A percentile compares a stretch with the other conserved stretches of the same genome.
Evolutionary conservation across 2,329 filamentous ascomycete genomes (phyloP).

Genomic region (Aspergillus sp.): DNA sequence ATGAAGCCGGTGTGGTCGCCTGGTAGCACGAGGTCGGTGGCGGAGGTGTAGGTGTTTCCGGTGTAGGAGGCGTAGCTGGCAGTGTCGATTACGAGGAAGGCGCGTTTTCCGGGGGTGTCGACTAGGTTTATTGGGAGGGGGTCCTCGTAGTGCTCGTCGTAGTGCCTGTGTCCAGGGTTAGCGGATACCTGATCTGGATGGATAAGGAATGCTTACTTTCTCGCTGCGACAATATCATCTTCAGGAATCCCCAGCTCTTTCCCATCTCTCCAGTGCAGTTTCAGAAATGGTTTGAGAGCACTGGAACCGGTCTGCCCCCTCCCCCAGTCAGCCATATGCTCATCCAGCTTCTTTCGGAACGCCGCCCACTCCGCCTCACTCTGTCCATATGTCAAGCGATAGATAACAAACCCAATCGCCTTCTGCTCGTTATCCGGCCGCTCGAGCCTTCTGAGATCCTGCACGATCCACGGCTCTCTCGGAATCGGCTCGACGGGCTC

Average conservation of each 20-base stretch:
- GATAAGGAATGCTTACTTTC: not conserved
- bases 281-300: constrained; percentile 27
- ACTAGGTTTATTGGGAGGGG: not conserved
- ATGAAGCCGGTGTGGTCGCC: constrained; percentile 31
- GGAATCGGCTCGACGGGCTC: constrained; percentile 12
- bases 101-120: not conserved
- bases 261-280: constrained; percentile 35
- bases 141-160: constrained; percentile 17
- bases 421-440: not conserved
- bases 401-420: constrained; percentile 26
- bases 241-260: not conserved
- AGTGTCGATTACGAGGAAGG: constrained; percentile 27
- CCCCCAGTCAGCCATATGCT: constrained; percentile 32
- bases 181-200: not conserved
- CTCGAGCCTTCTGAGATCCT: not conserved
- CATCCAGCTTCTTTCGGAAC: constrained; percentile 29
- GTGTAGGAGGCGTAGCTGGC: constrained; percentile 27
- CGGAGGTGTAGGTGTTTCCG: not conserved
- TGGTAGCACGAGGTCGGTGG: not conserved
- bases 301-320: constrained; percentile 23
- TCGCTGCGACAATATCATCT: constrained; percentile 3
- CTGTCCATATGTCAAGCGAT: constrained; percentile 31
- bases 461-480: constrained; percentile 27
- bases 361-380: constrained; percentile 29
- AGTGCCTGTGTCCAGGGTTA: not conserved